Evolutionary conservation across 2,329 filamentous ascomycete genomes (phyloP).

Genomic region (Microdochium trichocladiopsis): DNA sequence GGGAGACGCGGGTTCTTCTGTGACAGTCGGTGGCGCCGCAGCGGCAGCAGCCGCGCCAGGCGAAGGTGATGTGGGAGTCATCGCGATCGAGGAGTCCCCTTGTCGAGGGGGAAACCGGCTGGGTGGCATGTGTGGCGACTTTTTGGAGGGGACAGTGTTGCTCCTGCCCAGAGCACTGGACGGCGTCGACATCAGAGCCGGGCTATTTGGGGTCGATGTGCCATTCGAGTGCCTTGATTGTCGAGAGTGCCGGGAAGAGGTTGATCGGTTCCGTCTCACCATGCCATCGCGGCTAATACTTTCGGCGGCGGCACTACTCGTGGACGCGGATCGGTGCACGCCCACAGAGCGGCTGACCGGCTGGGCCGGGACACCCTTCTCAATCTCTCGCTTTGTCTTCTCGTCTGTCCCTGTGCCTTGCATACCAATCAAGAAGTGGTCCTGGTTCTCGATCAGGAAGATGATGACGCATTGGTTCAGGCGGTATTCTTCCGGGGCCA

Average conservation of each 20-base stretch:
- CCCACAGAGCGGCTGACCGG: constrained; percentile 46
- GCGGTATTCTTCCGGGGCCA: constrained; percentile 90
- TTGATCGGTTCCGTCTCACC: constrained; percentile 81
- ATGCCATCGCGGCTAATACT: constrained; percentile 76
- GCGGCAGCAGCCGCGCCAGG: constrained; percentile 32
- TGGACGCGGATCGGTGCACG: constrained; percentile 73
- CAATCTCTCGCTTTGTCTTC: constrained; percentile 55
- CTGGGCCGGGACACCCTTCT: constrained; percentile 59
- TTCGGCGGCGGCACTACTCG: constrained; percentile 80
- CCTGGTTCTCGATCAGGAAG: constrained; percentile 96
- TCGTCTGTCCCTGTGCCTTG: constrained; percentile 97
- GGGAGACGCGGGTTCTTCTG: constrained; percentile 16
- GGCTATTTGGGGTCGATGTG: constrained; percentile 62
- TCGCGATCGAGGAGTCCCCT: constrained; percentile 21
- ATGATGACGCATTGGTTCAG: constrained; percentile 96
- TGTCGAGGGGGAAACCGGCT: constrained; percentile 52
- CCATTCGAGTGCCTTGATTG: constrained; percentile 68
- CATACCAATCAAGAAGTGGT: constrained; percentile 98
- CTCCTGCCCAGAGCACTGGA: constrained; percentile 56
- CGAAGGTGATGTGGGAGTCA: constrained; percentile 40
- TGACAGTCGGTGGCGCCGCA: constrained; percentile 22
- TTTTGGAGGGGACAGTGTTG: constrained; percentile 90
- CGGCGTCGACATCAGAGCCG: constrained; percentile 45
- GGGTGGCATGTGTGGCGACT: constrained; percentile 65
- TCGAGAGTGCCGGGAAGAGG: constrained; percentile 81